phyloP scores from a whole-genome alignment of 768 basidiomycete species.

The Boletus tylopilopsis region DNA sequence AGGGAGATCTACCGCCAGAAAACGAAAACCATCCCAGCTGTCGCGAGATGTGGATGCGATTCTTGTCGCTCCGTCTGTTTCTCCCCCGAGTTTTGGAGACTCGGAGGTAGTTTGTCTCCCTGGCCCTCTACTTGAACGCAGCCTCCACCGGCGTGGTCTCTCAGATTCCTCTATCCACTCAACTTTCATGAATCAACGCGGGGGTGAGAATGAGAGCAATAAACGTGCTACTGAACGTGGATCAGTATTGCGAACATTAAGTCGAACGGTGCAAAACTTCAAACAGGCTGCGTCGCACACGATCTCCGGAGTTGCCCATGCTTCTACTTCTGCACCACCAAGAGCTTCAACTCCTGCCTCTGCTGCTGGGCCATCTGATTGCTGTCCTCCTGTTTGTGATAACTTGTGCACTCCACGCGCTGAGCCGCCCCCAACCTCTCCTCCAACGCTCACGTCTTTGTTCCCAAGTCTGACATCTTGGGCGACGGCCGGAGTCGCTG shows the following conservation, averaged over 20 bases:
- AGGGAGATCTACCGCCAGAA: conserved; percentile 16
- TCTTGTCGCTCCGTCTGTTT: conserved; percentile 48
- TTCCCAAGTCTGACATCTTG: conserved; percentile 36
- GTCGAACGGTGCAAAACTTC: conserved; percentile 52
- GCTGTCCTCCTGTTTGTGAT: conserved; percentile 1
- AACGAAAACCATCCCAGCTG: conserved; percentile 30
- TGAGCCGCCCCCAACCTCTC: conserved; percentile 20
- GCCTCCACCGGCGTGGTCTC: conserved; percentile 72
- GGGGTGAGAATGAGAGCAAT: conserved; percentile 20
- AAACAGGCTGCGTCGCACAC: conserved; percentile 32
- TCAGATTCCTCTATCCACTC: conserved; percentile 93
- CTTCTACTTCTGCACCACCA: conserved; percentile 4
- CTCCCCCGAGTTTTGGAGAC: conserved; percentile 25
- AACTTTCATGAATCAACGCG: conserved; percentile 63
- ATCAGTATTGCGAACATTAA: conserved; percentile 53
- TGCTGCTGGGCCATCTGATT: neutral
- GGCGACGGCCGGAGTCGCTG: conserved; percentile 26
- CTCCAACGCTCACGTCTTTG: conserved; percentile 24
- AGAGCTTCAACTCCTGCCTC: conserved; percentile 11
- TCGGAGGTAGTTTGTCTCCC: conserved; percentile 41
- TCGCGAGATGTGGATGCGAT: conserved; percentile 78
- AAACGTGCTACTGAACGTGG: conserved; percentile 23
- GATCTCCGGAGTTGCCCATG: conserved; percentile 20
- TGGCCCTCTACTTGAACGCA: conserved; percentile 59
- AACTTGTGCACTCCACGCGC: conserved; percentile 10